Evolutionary conservation across 257 asterid species (phyloP).

Genomic region (Petunia axillaris): DNA sequence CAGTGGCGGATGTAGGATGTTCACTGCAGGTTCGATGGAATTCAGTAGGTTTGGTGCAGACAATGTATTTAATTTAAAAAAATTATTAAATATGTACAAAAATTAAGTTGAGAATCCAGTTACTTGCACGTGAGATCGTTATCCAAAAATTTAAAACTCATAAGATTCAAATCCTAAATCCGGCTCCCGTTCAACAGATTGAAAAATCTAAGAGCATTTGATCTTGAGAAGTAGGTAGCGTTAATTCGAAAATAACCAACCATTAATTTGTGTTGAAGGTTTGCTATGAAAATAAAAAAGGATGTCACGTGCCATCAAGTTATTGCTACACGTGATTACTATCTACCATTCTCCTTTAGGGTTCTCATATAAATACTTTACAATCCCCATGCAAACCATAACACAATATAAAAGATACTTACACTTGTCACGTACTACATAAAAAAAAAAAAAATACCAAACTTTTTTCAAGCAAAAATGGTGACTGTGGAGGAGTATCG

Average conservation of each 20-base stretch:
- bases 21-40: too few species aligned
- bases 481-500: constrained; percentile 69
- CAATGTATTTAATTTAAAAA: too few species aligned
- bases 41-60: too few species aligned
- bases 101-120: too few species aligned
- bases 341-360: constrained; percentile 6
- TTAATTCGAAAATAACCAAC: too few species aligned
- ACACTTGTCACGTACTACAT: constrained; percentile 8
- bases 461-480: constrained; percentile 38
- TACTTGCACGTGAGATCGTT: too few species aligned
- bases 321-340: constrained; percentile 2
- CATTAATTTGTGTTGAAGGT: neutral
- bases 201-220: neutral
- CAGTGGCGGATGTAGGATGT: too few species aligned
- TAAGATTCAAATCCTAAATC: too few species aligned
- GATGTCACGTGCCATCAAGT: constrained; percentile 1
- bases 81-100: too few species aligned
- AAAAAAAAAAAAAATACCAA: neutral
- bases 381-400: constrained; percentile 1
- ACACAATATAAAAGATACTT: neutral
- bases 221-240: constrained; percentile 7
- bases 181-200: neutral
- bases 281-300: neutral
- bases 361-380: constrained; percentile 13
- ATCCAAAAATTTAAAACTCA: too few species aligned